Evolutionary conservation across 192 early-diverging fungal genomes (phyloP).

Genomic region (Backusella westeae): DNA sequence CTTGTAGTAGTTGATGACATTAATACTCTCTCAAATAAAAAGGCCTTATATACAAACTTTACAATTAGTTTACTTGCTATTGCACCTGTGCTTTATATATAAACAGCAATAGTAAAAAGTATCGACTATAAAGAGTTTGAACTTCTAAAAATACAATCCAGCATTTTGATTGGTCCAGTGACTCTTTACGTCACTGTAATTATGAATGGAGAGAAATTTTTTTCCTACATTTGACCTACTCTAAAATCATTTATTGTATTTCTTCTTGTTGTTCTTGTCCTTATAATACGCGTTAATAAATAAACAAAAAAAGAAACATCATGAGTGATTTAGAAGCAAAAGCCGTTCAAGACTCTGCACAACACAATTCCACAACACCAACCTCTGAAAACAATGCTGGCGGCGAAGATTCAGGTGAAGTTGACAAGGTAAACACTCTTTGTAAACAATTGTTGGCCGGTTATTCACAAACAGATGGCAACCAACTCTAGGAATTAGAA

Average conservation of each 20-base stretch:
- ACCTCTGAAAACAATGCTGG: not conserved
- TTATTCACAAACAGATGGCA: not conserved
- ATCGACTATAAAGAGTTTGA: not conserved
- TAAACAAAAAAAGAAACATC: not conserved
- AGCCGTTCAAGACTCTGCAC: constrained; percentile 13
- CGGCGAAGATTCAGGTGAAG: constrained; percentile 14
- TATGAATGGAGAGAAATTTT: not conserved
- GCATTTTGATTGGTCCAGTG: not conserved
- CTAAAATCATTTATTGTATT: not conserved
- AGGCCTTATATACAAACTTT: too few species aligned
- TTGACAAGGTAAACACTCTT: constrained; percentile 15
- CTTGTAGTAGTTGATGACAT: too few species aligned
- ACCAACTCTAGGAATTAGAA: constrained; percentile 62
- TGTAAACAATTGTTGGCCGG: not conserved
- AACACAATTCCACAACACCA: not conserved
- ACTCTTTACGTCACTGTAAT: not conserved
- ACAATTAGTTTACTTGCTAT: too few species aligned
- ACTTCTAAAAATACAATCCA: not conserved
- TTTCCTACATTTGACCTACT: not conserved
- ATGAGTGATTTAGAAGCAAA: constrained; percentile 23
- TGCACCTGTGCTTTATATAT: too few species aligned
- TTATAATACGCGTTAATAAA: not conserved
- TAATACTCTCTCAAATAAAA: too few species aligned
- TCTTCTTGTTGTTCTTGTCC: not conserved
- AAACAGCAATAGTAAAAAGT: too few species aligned